Evolutionary conservation across 2,329 filamentous ascomycete genomes (phyloP).

Genomic region (Elsinoe necatrix): DNA sequence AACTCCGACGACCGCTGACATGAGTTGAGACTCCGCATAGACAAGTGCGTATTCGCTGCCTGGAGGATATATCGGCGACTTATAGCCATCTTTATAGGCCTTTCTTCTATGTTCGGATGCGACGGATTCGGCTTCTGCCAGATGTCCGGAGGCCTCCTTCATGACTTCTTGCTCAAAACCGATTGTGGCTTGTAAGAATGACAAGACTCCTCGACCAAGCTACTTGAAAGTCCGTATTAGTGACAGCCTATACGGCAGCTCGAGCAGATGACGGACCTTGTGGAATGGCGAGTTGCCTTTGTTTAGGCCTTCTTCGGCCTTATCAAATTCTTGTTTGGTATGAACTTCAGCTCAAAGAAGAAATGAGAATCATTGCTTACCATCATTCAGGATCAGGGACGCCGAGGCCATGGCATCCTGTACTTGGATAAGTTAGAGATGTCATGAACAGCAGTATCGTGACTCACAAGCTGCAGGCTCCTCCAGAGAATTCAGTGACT

Average conservation of each 20-base stretch:
- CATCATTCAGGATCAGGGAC: constrained; percentile 32
- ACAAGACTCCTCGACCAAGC: constrained; percentile 70
- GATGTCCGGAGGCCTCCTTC: constrained; percentile 65
- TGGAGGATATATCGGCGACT: constrained; percentile 62
- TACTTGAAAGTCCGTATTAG: constrained; percentile 29
- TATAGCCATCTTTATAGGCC: constrained; percentile 57
- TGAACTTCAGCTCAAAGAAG: constrained; percentile 12
- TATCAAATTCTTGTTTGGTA: constrained; percentile 58
- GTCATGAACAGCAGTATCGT: background rate
- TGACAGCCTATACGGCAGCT: background rate
- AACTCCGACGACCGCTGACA: constrained; percentile 80
- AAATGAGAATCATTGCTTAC: constrained; percentile 24
- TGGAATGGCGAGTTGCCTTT: constrained; percentile 80
- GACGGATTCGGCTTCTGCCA: constrained; percentile 66
- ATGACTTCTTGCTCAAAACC: constrained; percentile 91
- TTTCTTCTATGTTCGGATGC: constrained; percentile 69
- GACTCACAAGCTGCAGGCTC: constrained; percentile 52
- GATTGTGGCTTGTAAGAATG: constrained; percentile 76
- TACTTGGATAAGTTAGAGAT: constrained; percentile 28
- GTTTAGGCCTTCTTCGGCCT: constrained; percentile 64
- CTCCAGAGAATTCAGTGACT: constrained; percentile 49
- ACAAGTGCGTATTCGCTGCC: constrained; percentile 83
- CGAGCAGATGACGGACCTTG: constrained; percentile 41
- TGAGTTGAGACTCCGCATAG: constrained; percentile 76
- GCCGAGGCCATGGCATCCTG: constrained; percentile 36